Evolutionary conservation across 768 basidiomycete species (phyloP), one percentile per base, ranked within the genome.

Genomic region (Austroboletus eburneus): DNA sequence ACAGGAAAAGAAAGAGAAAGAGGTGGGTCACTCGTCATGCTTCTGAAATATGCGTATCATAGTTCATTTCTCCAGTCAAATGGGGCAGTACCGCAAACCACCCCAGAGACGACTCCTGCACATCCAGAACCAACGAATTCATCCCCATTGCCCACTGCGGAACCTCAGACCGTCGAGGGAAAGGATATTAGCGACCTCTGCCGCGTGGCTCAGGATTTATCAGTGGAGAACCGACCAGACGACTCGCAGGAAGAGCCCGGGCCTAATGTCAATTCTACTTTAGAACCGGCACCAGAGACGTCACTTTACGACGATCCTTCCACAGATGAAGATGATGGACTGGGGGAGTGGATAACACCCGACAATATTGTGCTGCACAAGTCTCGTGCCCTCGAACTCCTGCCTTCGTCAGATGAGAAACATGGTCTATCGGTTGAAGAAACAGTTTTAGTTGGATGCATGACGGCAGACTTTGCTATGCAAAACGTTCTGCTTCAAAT

Each of bases 381-480:
- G 68, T 91, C 92, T 9, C 80, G 81, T 13, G 91, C 89, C 23
- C 77, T 95, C 32, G 80, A 92, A 20, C 75, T 96, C 30, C 75
- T 95, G 24, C 87, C 92, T 4, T 72, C 77, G 18, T 66, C 68
- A n/a, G 68, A 62, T 4, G 62, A 58, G 24, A 70, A 69, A 39
- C 51, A 52, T 37, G 70, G 71, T 55, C 66, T 65, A 40, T 61
- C 59, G 50, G 60, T 57, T 57, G 64, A 72, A 34, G 69, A 72
- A 37, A 32, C 54, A 0, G 57, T 95, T 38, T 74, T 73, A 43
- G 81, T 79, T 5, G 96, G 93, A 16, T 96, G 94, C 63, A 92
- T 98, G 88, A 98, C 96, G 9, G 90, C 90, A 18, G 96, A 99
- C 77, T 98, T 93, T 65, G 96, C 96, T 16, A 96, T 99, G 84